phyloP scores from a whole-genome alignment of 179 eudicot genomes.

The Heliamphora pulchella region DNA sequence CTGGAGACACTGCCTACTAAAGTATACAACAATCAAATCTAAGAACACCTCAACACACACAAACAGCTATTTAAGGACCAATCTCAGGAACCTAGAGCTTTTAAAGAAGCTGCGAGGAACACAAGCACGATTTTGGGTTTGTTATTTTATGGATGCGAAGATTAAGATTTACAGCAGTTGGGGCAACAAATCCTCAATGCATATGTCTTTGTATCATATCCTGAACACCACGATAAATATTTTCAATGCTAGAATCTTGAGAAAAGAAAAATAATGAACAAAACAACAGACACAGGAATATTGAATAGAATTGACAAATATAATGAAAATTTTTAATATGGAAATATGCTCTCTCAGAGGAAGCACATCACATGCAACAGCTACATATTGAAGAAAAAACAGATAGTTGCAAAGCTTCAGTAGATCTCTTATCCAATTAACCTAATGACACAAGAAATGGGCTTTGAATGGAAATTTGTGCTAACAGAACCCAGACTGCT shows the following conservation, averaged over 20 bases:
- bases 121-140: background rate
- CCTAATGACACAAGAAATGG: too few species aligned
- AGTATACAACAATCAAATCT: slow-evolving; percentile 5
- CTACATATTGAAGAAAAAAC: too few species aligned
- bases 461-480: too few species aligned
- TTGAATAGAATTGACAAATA: background rate
- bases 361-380: too few species aligned
- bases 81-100: background rate
- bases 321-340: background rate
- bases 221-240: background rate
- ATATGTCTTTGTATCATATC: background rate
- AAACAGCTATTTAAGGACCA: background rate
- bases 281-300: too few species aligned
- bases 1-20: background rate
- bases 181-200: background rate
- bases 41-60: background rate
- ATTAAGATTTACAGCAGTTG: background rate
- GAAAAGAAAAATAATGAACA: background rate
- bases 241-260: background rate
- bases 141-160: background rate
- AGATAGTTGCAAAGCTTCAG: too few species aligned
- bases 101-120: background rate
- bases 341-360: background rate
- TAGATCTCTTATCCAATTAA: background rate
- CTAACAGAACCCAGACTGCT: too few species aligned